These are phyloP conservation scores for Spathaspora gorwiae DNA, from an alignment of 805 yeast genomes.

Conservation along the genomic window DNA sequence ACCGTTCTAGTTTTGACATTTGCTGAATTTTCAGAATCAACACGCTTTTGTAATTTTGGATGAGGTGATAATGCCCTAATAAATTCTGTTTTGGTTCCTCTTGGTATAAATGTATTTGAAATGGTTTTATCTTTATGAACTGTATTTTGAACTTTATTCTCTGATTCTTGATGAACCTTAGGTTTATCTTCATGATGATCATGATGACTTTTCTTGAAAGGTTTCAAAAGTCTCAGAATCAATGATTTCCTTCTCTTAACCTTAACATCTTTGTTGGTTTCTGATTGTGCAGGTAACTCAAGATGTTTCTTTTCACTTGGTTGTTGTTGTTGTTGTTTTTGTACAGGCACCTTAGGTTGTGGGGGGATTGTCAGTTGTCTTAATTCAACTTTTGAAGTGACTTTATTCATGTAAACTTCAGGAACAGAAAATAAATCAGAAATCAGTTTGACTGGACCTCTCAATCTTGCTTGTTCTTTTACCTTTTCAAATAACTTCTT, in stretches of 20 bases:
- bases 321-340: background rate
- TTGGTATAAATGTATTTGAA: conserved; percentile 17
- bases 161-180: background rate
- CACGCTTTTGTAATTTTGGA: conserved; percentile 15
- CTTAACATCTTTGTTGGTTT: background rate
- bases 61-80: conserved; percentile 18
- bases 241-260: conserved; percentile 1
- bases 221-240: background rate
- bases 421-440: background rate
- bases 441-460: background rate
- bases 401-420: background rate
- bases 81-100: conserved; percentile 20
- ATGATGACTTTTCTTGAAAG: conserved; percentile 2
- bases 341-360: background rate
- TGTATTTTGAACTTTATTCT: background rate
- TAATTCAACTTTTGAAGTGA: background rate
- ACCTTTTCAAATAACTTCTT: background rate
- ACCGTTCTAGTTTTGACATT: background rate
- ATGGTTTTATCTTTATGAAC: background rate
- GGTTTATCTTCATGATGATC: background rate
- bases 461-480: background rate
- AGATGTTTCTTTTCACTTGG: background rate
- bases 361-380: background rate
- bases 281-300: background rate
- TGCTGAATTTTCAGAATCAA: background rate